Evolutionary conservation across 352 stramenopile genomes (phyloP).

Genomic region (Globisporangium paddicum): DNA sequence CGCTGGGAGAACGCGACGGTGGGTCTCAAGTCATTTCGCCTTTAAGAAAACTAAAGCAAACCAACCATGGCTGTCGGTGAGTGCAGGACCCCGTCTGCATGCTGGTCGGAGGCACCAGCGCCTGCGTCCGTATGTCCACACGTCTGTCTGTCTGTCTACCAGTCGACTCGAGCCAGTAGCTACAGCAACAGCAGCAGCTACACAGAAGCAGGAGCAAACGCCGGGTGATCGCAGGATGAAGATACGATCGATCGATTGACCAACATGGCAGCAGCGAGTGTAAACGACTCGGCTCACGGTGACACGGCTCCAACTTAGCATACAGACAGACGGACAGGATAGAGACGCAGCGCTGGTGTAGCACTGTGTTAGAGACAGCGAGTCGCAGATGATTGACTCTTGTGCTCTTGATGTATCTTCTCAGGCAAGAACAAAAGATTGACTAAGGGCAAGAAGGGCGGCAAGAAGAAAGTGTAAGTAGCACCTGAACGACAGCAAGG

Average conservation of each 20-base stretch:
- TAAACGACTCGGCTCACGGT: not conserved
- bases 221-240: not conserved
- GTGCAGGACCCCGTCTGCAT: constrained; percentile 16
- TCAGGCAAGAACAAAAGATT: constrained; percentile 90
- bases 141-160: constrained; percentile 2
- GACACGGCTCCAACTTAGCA: not conserved
- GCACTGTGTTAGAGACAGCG: not conserved
- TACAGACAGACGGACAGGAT: not conserved
- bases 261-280: not conserved
- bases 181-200: constrained; percentile 11
- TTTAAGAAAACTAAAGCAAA: constrained; percentile 84
- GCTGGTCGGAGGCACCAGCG: not conserved
- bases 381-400: not conserved
- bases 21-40: constrained; percentile 67
- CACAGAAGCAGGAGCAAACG: not conserved
- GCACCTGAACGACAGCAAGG: not conserved
- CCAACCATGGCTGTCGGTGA: constrained; percentile 84
- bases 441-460: constrained; percentile 90
- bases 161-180: not conserved
- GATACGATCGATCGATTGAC: not conserved
- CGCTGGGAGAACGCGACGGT: constrained; percentile 14
- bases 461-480: constrained; percentile 91
- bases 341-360: not conserved
- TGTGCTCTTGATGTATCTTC: constrained; percentile 5
- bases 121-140: not conserved